phyloP scores from a whole-genome alignment of 2,329 filamentous ascomycete genomes.

The Phialemoniopsis sp. region DNA sequence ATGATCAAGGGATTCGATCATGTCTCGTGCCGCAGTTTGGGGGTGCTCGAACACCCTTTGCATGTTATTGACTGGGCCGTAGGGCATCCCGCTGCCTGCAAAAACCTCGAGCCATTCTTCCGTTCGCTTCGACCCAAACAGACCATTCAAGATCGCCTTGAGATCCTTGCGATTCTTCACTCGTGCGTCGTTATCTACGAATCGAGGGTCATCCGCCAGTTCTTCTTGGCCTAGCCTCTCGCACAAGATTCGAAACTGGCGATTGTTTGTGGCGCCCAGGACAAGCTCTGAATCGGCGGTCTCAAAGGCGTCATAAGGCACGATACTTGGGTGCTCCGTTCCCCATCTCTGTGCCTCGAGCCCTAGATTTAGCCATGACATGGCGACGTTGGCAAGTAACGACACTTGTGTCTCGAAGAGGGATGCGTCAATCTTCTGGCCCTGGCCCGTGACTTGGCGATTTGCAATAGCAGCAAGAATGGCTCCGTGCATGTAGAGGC shows the following conservation, averaged over 20 bases:
- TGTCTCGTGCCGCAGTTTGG: constrained; percentile 2
- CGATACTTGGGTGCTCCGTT: constrained; percentile 5
- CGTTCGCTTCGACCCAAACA: neutral
- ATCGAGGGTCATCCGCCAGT: neutral
- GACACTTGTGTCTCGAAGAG: constrained; percentile 8
- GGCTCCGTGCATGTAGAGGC: constrained; percentile 7
- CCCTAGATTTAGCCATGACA: constrained; percentile 7
- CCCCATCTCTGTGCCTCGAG: constrained; percentile 7
- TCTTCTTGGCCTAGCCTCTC: constrained; percentile 1
- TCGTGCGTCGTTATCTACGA: neutral
- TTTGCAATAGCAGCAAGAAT: constrained; percentile 5
- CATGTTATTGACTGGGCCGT: constrained; percentile 4
- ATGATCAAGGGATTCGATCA: constrained; percentile 1
- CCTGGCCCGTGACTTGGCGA: constrained; percentile 1
- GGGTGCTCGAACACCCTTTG: constrained; percentile 5
- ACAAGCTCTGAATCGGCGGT: constrained; percentile 4
- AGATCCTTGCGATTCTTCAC: constrained; percentile 1
- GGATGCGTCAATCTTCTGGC: constrained; percentile 7
- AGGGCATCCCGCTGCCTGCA: constrained; percentile 2
- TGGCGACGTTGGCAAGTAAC: constrained; percentile 7
- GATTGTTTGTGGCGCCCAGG: constrained; percentile 5
- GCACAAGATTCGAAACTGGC: constrained; percentile 4
- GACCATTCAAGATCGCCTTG: neutral
- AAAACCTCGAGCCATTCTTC: constrained; percentile 3
- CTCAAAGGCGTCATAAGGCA: constrained; percentile 5